Evolutionary conservation across 495 filamentous ascomycete species (phyloP).

Genomic region (Aspergillus olivimuriae): DNA sequence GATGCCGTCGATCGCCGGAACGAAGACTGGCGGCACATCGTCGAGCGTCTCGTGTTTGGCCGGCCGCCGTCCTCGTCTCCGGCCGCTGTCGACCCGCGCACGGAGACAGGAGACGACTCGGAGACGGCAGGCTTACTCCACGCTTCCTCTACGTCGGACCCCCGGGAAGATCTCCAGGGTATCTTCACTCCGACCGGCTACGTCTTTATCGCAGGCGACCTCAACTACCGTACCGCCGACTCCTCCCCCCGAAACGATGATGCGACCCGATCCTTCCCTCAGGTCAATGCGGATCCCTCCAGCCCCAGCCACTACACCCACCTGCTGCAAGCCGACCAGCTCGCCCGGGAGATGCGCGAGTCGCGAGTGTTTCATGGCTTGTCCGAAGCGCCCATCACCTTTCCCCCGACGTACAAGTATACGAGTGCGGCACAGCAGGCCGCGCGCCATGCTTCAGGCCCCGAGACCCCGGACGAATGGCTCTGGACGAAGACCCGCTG

Average conservation of each 20-base stretch:
- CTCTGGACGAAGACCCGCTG: conserved; percentile 71
- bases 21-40: conserved; percentile 76
- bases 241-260: conserved; percentile 48
- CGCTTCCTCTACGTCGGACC: conserved; percentile 14
- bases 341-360: conserved; percentile 58
- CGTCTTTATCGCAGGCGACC: conserved; percentile 80
- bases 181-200: conserved; percentile 72
- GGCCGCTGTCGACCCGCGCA: neutral
- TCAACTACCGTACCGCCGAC: conserved; percentile 84
- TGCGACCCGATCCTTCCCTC: conserved; percentile 51
- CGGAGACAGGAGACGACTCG: conserved; percentile 23
- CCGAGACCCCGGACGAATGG: conserved; percentile 51
- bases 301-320: conserved; percentile 48
- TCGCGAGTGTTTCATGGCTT: conserved; percentile 69
- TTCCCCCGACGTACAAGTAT: conserved; percentile 94
- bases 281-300: conserved; percentile 43
- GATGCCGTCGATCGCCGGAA: conserved; percentile 64
- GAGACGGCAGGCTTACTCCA: conserved; percentile 38
- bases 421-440: conserved; percentile 38
- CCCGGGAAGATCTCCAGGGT: conserved; percentile 22
- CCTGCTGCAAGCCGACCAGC: conserved; percentile 71
- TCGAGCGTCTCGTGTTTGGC: conserved; percentile 68
- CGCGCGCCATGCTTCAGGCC: conserved; percentile 13
- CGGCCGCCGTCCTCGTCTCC: conserved; percentile 4
- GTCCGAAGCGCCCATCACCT: conserved; percentile 63